Base-by-base conservation (phyloP, 2,329 filamentous ascomycete genomes). In the Cytospora piceicola region DNA sequence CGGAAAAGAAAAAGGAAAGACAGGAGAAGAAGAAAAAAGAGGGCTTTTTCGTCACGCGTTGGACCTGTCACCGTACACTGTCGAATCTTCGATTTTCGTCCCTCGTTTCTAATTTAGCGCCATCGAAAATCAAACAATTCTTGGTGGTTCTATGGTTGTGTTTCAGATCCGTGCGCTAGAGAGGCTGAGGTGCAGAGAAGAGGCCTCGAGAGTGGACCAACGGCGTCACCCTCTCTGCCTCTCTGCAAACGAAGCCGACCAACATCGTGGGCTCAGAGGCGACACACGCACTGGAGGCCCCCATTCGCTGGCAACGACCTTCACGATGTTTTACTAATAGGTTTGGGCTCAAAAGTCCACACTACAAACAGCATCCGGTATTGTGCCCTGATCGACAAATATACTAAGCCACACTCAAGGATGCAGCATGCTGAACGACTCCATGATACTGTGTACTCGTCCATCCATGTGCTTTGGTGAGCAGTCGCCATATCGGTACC, bases 161-260 rank as follows among this genome's bases (percentile, higher is more conserved):
- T 58, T 51, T 58, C 42, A 54, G 56, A 51, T 58, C 56, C n/a
- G 36, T 42, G 24, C 30, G 29, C 52, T 51, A 17, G 30, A 46
- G 53, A 60, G 54, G 36, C 32, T 46, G 42, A 65, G 49, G 39
- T 49, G 39, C 29, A 57, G 17, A 42, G 27, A n/a, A 54, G 58
- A 64, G 39, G 53, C 56, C 42, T 58, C 57, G 34, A 42, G 30
- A 60, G 63, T 59, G 66, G 58, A 52, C 58, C 65, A 36, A 20
- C 46, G 29, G 49, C 58, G 59, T 67, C 62, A 42, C n/a, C 24
- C 15, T 36, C 62, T 56, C 58, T 62, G 61, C 24, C 15, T 36
- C 62, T 56, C 58, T 62, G 61, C 62, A 55, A 54, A 67, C 57
- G 61, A 63, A 61, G 61, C 65, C 64, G 61, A 29, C 65, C 39